phyloP scores from a whole-genome alignment of 1,139 yeast species.

The Saccharomycopsis hybrid region DNA sequence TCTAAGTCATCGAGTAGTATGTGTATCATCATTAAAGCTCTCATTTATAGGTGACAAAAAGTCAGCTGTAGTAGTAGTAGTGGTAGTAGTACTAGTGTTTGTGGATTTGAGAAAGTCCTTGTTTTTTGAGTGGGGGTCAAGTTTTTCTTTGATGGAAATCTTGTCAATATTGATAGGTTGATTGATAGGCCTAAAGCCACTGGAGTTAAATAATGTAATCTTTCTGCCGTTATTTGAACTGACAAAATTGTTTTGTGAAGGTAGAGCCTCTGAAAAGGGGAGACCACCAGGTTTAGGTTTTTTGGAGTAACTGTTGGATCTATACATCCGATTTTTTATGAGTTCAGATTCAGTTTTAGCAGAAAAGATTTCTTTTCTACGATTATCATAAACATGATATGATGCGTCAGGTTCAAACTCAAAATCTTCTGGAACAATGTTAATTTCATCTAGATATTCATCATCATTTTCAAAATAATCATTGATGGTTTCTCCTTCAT shows the following conservation, averaged over 20 bases:
- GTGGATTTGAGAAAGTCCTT: background rate
- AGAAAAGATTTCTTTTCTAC: constrained; percentile 7
- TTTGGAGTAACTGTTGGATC: constrained; percentile 30
- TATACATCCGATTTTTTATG: constrained; percentile 24
- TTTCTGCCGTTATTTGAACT: constrained; percentile 39
- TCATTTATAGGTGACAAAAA: constrained; percentile 18
- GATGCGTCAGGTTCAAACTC: constrained; percentile 36
- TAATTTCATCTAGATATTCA: constrained; percentile 44
- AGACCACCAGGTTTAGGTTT: constrained; percentile 26
- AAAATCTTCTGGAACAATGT: constrained; percentile 53
- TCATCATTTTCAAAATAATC: constrained; percentile 25
- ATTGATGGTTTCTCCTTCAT: constrained; percentile 23
- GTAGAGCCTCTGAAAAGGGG: constrained; percentile 19
- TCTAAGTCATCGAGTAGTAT: background rate
- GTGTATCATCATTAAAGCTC: constrained; percentile 4
- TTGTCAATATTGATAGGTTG: background rate
- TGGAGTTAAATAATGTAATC: constrained; percentile 44
- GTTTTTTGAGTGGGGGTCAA: background rate
- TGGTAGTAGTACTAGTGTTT: background rate
- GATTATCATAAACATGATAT: constrained; percentile 13
- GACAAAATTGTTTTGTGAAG: constrained; percentile 36
- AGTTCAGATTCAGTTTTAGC: constrained; percentile 24
- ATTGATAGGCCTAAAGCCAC: background rate
- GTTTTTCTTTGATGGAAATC: background rate
- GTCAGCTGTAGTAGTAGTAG: background rate